Percentiles rank a stretch among this genome's conserved stretches.
These are phyloP conservation scores for Colletotrichum tabaci DNA, from an alignment of 2,329 filamentous ascomycete genomes.

Conservation along the genomic window DNA sequence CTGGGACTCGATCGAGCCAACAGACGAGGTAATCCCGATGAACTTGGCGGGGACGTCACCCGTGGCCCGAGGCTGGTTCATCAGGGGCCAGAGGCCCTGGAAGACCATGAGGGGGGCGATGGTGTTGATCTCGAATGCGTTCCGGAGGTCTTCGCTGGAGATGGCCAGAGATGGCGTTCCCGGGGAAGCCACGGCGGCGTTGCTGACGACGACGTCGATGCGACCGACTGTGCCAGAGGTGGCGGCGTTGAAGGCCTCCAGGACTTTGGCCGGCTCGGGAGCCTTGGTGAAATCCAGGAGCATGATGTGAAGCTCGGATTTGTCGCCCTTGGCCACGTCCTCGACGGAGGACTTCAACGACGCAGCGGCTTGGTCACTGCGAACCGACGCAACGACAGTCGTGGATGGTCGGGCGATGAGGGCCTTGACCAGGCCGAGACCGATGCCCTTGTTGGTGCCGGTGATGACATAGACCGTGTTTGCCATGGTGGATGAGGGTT, in stretches of 20 bases:
- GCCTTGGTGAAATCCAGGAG: slow-evolving; percentile 55
- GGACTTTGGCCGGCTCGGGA: slow-evolving; percentile 44
- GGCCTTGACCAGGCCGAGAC: slow-evolving; percentile 53
- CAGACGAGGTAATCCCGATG: slow-evolving; percentile 53
- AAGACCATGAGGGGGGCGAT: slow-evolving; percentile 55
- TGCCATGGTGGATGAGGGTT: background rate
- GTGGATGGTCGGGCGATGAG: slow-evolving; percentile 68
- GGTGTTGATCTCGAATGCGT: slow-evolving; percentile 61
- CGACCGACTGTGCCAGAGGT: slow-evolving; percentile 50
- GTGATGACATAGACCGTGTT: slow-evolving; percentile 56
- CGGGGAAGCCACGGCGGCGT: slow-evolving; percentile 59
- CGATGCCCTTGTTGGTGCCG: slow-evolving; percentile 59
- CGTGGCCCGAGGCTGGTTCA: slow-evolving; percentile 48
- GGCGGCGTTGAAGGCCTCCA: slow-evolving; percentile 47
- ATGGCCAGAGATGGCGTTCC: slow-evolving; percentile 49
- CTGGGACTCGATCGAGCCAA: slow-evolving; percentile 53
- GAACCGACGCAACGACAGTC: slow-evolving; percentile 58
- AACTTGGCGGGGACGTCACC: slow-evolving; percentile 49
- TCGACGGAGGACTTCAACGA: slow-evolving; percentile 42
- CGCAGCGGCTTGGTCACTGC: slow-evolving; percentile 45
- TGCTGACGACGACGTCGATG: slow-evolving; percentile 68
- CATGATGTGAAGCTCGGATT: slow-evolving; percentile 52
- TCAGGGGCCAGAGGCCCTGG: slow-evolving; percentile 54
- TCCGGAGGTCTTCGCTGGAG: slow-evolving; percentile 52
- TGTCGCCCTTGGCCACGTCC: slow-evolving; percentile 46